Conservation (phyloP, 768 basidiomycete genomes). For the Pleurotus tuoliensis region DNA sequence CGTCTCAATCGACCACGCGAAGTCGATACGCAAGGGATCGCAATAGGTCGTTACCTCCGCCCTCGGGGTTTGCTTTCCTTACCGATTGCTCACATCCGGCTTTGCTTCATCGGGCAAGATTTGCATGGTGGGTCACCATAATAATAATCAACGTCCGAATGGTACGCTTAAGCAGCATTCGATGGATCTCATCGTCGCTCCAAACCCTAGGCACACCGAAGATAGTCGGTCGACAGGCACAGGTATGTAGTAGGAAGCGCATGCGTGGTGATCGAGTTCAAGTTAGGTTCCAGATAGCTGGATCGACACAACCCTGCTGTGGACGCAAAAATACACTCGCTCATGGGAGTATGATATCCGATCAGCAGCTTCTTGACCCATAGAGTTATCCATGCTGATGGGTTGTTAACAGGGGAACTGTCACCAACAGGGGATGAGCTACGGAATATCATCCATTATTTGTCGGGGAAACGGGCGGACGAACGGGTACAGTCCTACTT, state of each 20-base stretch:
- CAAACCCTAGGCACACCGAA: background rate
- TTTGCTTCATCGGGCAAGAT: too few relatives aligned
- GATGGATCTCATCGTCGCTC: too few relatives aligned
- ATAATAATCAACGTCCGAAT: too few relatives aligned
- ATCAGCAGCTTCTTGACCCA: slow-evolving; percentile 9
- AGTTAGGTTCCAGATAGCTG: background rate
- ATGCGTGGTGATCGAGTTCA: background rate
- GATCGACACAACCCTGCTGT: slow-evolving; percentile 5
- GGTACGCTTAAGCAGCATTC: too few relatives aligned
- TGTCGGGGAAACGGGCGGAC: slow-evolving; percentile 6
- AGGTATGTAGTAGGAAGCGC: background rate
- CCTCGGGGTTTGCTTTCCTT: too few relatives aligned
- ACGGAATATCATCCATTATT: slow-evolving; percentile 7
- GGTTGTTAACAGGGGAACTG: slow-evolving; percentile 6
- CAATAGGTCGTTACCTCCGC: too few relatives aligned
- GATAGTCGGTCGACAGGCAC: background rate
- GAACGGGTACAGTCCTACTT: background rate
- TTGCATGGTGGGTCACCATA: too few relatives aligned
- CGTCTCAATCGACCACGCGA: too few relatives aligned
- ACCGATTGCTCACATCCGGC: too few relatives aligned
- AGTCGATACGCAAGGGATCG: too few relatives aligned
- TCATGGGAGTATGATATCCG: slow-evolving; percentile 6
- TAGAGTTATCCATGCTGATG: slow-evolving; percentile 6
- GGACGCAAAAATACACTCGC: background rate
- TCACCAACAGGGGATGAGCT: slow-evolving; percentile 1